A percentile compares a stretch with the other conserved stretches of the same genome.
phyloP scores from a whole-genome alignment of 179 eudicot genomes.

The Sideroxylon spinosum region DNA sequence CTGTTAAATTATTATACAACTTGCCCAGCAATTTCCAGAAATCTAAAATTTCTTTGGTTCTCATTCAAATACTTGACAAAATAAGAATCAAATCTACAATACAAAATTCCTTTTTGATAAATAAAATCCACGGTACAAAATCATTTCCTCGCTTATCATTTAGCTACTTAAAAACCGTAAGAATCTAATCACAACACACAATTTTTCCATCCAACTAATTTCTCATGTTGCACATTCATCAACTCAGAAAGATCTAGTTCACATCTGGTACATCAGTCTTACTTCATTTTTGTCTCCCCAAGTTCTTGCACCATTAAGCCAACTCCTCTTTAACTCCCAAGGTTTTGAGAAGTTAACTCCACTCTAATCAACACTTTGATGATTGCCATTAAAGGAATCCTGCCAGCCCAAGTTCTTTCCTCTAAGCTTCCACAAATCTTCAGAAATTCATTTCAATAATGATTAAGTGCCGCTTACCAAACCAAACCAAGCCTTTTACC shows the following conservation, averaged over 20 bases:
- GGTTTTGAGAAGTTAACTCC: not conserved
- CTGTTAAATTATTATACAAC: too few species aligned
- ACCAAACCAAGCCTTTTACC: too few species aligned
- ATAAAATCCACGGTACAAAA: not conserved
- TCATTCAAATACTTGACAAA: too few species aligned
- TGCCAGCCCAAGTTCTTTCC: not conserved
- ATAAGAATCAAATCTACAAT: too few species aligned
- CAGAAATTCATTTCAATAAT: too few species aligned
- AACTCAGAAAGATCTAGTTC: not conserved
- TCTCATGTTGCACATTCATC: not conserved
- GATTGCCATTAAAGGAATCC: not conserved
- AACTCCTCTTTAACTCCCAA: not conserved
- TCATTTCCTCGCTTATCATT: not conserved
- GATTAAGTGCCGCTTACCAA: too few species aligned
- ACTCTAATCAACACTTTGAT: not conserved
- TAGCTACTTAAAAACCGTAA: not conserved
- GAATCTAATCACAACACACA: not conserved
- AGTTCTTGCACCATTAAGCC: not conserved
- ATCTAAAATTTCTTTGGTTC: too few species aligned
- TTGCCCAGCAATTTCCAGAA: too few species aligned
- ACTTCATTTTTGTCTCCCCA: not conserved
- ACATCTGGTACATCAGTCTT: not conserved
- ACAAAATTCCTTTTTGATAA: too few species aligned
- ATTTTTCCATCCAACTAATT: not conserved
- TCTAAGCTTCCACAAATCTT: too few species aligned